A percentile compares a stretch with the other conserved stretches of the same genome.
phyloP scores from a whole-genome alignment of 2,329 filamentous ascomycete genomes.

The Beauveria varroae region DNA sequence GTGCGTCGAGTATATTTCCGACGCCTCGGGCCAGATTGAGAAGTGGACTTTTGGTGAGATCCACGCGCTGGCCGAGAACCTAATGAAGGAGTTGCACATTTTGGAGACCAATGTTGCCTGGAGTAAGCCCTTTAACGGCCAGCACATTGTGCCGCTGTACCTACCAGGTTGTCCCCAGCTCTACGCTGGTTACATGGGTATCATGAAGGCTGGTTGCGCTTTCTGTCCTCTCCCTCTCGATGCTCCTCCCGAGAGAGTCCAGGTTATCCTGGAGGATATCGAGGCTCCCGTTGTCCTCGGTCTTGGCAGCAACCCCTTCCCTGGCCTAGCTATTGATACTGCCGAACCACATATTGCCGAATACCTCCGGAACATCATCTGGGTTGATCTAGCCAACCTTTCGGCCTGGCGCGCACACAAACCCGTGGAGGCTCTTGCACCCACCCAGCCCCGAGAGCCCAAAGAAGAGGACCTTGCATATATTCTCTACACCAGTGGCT shows the following conservation, averaged over 20 bases:
- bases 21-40: constrained; percentile 4
- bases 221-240: constrained; percentile 11
- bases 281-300: constrained; percentile 13
- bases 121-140: constrained; percentile 26
- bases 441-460: background rate
- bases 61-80: background rate
- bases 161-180: constrained; percentile 11
- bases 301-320: constrained; percentile 18
- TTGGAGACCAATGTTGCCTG: constrained; percentile 31
- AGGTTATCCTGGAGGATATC: constrained; percentile 7
- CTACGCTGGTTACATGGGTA: constrained; percentile 13
- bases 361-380: constrained; percentile 5
- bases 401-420: constrained; percentile 3
- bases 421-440: background rate
- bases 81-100: constrained; percentile 7
- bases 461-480: constrained; percentile 25
- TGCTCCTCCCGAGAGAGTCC: constrained; percentile 10
- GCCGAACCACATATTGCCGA: constrained; percentile 16
- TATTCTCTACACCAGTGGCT: constrained; percentile 39
- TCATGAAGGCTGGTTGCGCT: constrained; percentile 9
- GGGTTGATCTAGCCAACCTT: constrained; percentile 11
- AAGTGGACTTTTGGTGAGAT: constrained; percentile 7
- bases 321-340: constrained; percentile 13
- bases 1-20: constrained; percentile 9
- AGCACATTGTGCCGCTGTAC: constrained; percentile 32